Evolutionary conservation across 78 protist genomes (phyloP).

Genomic region (Pelomyxa schiedti): DNA sequence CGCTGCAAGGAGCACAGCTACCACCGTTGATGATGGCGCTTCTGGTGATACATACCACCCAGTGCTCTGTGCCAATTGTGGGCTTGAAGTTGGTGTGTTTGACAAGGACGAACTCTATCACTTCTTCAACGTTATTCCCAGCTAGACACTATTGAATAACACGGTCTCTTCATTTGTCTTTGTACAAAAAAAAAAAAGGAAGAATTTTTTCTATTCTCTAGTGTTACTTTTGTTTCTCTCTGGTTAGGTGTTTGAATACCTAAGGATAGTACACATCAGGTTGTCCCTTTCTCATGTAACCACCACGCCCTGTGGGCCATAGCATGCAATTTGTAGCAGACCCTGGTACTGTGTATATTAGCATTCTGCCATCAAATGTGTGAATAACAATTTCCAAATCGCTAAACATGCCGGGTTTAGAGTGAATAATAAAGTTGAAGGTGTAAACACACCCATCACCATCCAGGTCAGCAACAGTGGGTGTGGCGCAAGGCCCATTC

Average conservation of each 20-base stretch:
- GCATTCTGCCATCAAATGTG: not conserved
- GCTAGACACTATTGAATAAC: not conserved
- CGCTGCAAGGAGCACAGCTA: not conserved
- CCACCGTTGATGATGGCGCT: not conserved
- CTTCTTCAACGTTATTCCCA: slow-evolving; percentile 30
- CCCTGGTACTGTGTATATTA: not conserved
- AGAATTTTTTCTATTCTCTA: too few relatives aligned
- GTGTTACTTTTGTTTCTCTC: too few relatives aligned
- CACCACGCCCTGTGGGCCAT: not conserved
- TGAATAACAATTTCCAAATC: not conserved
- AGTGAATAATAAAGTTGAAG: too few relatives aligned
- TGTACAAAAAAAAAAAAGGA: too few relatives aligned
- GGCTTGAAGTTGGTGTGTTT: slow-evolving; percentile 20
- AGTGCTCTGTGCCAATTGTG: slow-evolving; percentile 12
- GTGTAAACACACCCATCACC: too few relatives aligned
- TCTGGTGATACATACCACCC: not conserved
- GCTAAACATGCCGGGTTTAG: too few relatives aligned
- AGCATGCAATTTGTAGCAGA: not conserved
- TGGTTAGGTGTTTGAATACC: too few relatives aligned
- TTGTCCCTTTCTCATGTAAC: not conserved
- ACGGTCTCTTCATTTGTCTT: too few relatives aligned
- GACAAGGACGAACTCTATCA: slow-evolving; percentile 31
- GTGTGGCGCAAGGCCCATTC: not conserved
- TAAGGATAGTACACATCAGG: too few relatives aligned
- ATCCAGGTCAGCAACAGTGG: not conserved